phyloP scores from a whole-genome alignment of 495 filamentous ascomycete genomes.

The Oleoguttula mirabilis region DNA sequence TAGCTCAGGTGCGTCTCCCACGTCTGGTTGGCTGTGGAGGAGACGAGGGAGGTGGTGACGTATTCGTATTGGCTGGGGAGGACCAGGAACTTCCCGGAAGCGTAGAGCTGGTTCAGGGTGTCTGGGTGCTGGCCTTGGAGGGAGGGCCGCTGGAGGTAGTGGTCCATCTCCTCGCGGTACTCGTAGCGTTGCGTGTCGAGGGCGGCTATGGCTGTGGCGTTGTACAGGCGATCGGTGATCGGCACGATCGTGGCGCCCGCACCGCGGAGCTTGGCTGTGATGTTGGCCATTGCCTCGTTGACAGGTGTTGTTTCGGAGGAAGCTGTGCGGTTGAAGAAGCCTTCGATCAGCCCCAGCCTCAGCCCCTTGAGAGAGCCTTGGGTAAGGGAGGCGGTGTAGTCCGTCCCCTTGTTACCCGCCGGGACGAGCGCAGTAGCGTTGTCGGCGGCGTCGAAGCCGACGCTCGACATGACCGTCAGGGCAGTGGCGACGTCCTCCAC shows the following conservation, averaged over 20 bases:
- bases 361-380: constrained; percentile 32
- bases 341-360: constrained; percentile 37
- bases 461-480: constrained; percentile 45
- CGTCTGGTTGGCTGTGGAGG: constrained; percentile 33
- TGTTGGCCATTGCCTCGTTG: constrained; percentile 34
- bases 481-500: constrained; percentile 43
- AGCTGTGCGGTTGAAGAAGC: constrained; percentile 36
- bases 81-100: constrained; percentile 37
- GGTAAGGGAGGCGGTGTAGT: constrained; percentile 33
- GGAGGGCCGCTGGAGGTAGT: constrained; percentile 34
- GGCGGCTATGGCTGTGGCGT: constrained; percentile 33
- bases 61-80: constrained; percentile 44
- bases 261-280: constrained; percentile 25
- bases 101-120: constrained; percentile 33
- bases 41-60: constrained; percentile 38
- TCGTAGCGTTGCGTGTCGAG: constrained; percentile 50
- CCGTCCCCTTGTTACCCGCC: constrained; percentile 25
- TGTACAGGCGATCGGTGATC: constrained; percentile 40
- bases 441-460: constrained; percentile 35
- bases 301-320: constrained; percentile 42
- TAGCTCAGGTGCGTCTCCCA: constrained; percentile 27
- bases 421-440: constrained; percentile 35
- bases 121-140: constrained; percentile 24
- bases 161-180: constrained; percentile 39
- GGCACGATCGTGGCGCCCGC: constrained; percentile 35